A percentile compares a stretch with the other conserved stretches of the same genome.
phyloP scores from a whole-genome alignment of 768 basidiomycete genomes.

The Tephrocybe sp. region DNA sequence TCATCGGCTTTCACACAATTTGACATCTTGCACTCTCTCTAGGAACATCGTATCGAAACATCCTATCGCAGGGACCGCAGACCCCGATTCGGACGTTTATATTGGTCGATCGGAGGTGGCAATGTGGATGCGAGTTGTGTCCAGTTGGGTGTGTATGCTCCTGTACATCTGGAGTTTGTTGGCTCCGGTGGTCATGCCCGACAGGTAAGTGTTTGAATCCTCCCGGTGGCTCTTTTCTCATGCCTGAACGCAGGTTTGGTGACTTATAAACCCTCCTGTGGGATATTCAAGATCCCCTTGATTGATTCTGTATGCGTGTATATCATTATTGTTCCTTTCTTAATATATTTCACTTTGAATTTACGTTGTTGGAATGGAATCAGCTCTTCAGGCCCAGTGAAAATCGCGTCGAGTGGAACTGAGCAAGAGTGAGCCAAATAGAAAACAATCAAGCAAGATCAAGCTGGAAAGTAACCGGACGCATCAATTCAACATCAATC shows the following conservation, averaged over 20 bases:
- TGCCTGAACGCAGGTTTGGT: conserved; percentile 22
- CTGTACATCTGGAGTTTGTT: conserved; percentile 86
- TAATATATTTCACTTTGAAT: background rate
- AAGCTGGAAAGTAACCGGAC: too few species aligned
- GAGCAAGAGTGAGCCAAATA: too few species aligned
- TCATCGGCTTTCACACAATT: background rate
- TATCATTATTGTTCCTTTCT: background rate
- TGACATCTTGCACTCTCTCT: background rate
- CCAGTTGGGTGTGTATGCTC: conserved; percentile 90
- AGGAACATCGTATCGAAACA: conserved; percentile 77
- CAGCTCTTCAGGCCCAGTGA: too few species aligned
- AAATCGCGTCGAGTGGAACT: too few species aligned
- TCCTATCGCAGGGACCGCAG: conserved; percentile 41
- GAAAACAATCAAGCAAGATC: too few species aligned
- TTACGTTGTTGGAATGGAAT: too few species aligned
- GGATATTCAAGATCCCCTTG: background rate
- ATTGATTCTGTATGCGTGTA: background rate
- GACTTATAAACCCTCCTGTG: conserved; percentile 9
- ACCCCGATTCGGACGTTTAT: conserved; percentile 74
- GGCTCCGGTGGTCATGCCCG: conserved; percentile 89
- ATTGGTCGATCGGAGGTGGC: conserved; percentile 95
- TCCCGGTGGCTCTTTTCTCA: background rate
- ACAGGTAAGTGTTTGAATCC: conserved; percentile 58
- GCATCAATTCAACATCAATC: too few species aligned
- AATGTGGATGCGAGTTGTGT: conserved; percentile 99